Conservation (phyloP, 2,329 filamentous ascomycete species). For the Botrytis tulipae region DNA sequence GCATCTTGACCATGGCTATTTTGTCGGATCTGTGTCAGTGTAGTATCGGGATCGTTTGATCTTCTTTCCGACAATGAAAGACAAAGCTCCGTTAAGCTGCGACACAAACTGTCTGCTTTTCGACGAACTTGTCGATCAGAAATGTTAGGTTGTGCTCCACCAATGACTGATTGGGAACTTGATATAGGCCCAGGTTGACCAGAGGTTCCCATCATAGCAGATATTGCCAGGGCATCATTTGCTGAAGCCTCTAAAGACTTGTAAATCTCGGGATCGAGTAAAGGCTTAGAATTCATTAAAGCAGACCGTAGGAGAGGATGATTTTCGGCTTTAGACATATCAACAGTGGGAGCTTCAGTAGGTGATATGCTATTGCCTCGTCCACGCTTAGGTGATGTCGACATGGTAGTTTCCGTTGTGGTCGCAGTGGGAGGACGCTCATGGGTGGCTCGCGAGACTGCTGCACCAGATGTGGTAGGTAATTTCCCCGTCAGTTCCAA, state of each 20-base stretch:
- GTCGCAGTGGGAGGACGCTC: constrained; percentile 89
- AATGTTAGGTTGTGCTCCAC: constrained; percentile 42
- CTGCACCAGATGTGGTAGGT: constrained; percentile 76
- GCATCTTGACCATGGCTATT: constrained; percentile 27
- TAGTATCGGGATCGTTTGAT: constrained; percentile 30
- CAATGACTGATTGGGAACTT: constrained; percentile 50
- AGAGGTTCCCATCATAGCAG: constrained; percentile 71
- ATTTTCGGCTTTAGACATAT: constrained; percentile 51
- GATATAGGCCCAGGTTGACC: constrained; percentile 69
- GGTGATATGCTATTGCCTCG: constrained; percentile 50
- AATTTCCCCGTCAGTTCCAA: constrained; percentile 88
- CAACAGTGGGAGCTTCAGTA: constrained; percentile 46
- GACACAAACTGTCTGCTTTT: constrained; percentile 90
- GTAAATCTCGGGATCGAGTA: constrained; percentile 71
- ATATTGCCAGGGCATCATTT: constrained; percentile 75
- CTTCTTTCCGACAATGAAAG: constrained; percentile 71
- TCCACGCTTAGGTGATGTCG: constrained; percentile 78
- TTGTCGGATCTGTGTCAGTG: constrained; percentile 25
- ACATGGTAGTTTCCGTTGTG: constrained; percentile 86
- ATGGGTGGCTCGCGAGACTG: constrained; percentile 59
- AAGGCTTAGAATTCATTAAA: constrained; percentile 70
- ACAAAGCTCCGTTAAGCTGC: constrained; percentile 88
- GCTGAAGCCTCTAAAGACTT: constrained; percentile 77
- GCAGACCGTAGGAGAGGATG: constrained; percentile 81
- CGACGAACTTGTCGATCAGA: constrained; percentile 83